Base-by-base conservation (phyloP, 2,329 filamentous ascomycete species). In the Didymella sp. region DNA sequence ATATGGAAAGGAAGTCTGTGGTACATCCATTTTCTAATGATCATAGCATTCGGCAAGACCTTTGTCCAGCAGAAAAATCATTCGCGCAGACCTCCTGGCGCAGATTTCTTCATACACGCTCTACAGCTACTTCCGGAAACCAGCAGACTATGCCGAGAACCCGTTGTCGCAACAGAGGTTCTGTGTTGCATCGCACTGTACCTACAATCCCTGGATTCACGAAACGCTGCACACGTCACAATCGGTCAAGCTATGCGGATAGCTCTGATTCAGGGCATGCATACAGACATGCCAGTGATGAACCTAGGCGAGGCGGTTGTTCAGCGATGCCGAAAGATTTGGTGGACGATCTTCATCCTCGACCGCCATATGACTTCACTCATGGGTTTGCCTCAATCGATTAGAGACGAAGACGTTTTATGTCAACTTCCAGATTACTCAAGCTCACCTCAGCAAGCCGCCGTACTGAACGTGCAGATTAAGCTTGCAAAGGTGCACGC, bases 91-190 rank as follows among this genome's bases (percentile, higher is more conserved):
- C 82, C 82, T 0, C 77, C 81, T 0, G 83, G 83, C 0, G 76
- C 77, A 0, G 80, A 96, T 85, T 58, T 80, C 79, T 67, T 88
- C 85, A 66, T 91, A 88, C 67, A 91, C 71, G 63, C 87, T 79
- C 59, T 82, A 74, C 63, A 86, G 63, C 69, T 82, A 79, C 70
- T 88, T 80, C 67, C 85, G 71, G 57, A 79, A 46, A 64, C 77
- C 64, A 56, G 79, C 67, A 67, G 78, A 73, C 58, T 72, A 63
- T 82, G 75, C 25, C 70, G 73, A 17, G 75, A 83, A 19, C 78
- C 82, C 0, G 68, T 83, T 1, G 66, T 78, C 13, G 76, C 81
- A 0, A 79, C 79, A 0, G 83, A 85, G 59, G 77, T 84, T 1
- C 59, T 84, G 0, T 83, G 81, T 54, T 84, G 81, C 22, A 77